Evolutionary conservation across 2,329 filamentous ascomycete species (phyloP).

Genomic region (Polytolypa hystricis): DNA sequence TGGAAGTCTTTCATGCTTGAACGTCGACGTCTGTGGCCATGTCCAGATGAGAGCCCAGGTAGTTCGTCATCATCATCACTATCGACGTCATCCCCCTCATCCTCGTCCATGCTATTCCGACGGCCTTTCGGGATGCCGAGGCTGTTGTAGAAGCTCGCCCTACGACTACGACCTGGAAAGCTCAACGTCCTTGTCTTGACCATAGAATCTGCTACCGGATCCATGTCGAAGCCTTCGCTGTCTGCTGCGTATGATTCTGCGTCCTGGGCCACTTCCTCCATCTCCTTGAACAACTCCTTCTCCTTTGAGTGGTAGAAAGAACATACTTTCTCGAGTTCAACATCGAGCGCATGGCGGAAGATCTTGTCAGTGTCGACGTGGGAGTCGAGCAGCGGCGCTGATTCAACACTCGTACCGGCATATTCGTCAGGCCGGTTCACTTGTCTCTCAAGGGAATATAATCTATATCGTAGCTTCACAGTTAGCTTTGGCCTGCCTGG

Average conservation of each 20-base stretch:
- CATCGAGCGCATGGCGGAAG: conserved; percentile 71
- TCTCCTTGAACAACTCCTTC: conserved; percentile 70
- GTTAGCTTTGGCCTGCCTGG: conserved; percentile 16
- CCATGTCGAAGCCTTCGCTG: conserved; percentile 33
- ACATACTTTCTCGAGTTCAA: conserved; percentile 87
- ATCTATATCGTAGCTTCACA: conserved; percentile 42
- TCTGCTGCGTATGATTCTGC: conserved; percentile 57
- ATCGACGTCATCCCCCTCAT: conserved; percentile 36
- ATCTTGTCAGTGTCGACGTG: conserved; percentile 62
- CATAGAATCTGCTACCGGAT: conserved; percentile 31
- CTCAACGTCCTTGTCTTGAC: conserved; percentile 31
- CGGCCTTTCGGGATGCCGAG: conserved; percentile 37
- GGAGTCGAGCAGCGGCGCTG: conserved; percentile 64
- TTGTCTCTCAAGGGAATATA: conserved; percentile 88
- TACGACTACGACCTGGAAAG: conserved; percentile 32
- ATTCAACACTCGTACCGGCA: conserved; percentile 61
- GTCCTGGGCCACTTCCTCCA: conserved; percentile 65
- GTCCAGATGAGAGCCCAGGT: conserved; percentile 29
- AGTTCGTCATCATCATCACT: conserved; percentile 55
- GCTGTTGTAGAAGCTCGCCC: conserved; percentile 43
- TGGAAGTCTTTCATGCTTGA: conserved; percentile 25
- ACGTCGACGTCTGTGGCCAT: conserved; percentile 26
- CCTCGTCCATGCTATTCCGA: conserved; percentile 33
- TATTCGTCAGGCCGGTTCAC: conserved; percentile 49
- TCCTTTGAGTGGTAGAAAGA: conserved; percentile 88